A percentile compares a stretch with the other conserved stretches of the same genome.
Conservation (phyloP, 495 filamentous ascomycete species). For the Aeminium ludgeri region DNA sequence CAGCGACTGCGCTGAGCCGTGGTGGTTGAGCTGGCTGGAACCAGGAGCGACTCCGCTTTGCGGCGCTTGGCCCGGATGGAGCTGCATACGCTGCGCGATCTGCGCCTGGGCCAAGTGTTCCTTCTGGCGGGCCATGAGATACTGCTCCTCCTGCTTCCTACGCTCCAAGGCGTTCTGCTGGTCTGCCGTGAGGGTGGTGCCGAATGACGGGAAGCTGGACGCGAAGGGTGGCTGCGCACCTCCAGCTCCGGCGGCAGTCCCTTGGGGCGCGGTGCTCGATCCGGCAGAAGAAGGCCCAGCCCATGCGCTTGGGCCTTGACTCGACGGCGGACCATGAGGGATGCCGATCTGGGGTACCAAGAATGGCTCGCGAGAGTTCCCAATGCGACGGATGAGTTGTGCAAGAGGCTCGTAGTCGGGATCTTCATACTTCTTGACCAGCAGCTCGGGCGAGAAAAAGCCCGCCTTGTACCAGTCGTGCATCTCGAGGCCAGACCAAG, state of each 20-base stretch:
- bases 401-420: slow-evolving; percentile 90
- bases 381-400: slow-evolving; percentile 85
- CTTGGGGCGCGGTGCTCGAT: slow-evolving; percentile 22
- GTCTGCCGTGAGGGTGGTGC: slow-evolving; percentile 90
- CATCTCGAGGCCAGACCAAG: slow-evolving; percentile 94
- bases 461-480: slow-evolving; percentile 99
- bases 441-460: slow-evolving; percentile 86
- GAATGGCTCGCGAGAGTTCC: slow-evolving; percentile 93
- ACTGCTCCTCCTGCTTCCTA: slow-evolving; percentile 95
- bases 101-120: slow-evolving; percentile 83
- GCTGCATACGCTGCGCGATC: slow-evolving; percentile 54
- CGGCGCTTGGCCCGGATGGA: slow-evolving; percentile 16
- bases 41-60: slow-evolving; percentile 21
- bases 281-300: slow-evolving; percentile 28
- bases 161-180: slow-evolving; percentile 95
- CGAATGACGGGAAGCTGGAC: slow-evolving; percentile 86
- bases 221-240: slow-evolving; percentile 87
- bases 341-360: slow-evolving; percentile 93
- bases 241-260: slow-evolving; percentile 15
- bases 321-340: slow-evolving; percentile 43
- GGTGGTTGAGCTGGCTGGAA: slow-evolving; percentile 58
- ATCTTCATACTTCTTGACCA: slow-evolving; percentile 88
- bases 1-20: slow-evolving; percentile 83
- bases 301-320: slow-evolving; percentile 23
- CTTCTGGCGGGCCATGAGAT: slow-evolving; percentile 84